Evolutionary conservation across 108 stramenopile species (phyloP), one percentile per base, ranked within the genome.

Genomic region (Nitzschia palea): DNA sequence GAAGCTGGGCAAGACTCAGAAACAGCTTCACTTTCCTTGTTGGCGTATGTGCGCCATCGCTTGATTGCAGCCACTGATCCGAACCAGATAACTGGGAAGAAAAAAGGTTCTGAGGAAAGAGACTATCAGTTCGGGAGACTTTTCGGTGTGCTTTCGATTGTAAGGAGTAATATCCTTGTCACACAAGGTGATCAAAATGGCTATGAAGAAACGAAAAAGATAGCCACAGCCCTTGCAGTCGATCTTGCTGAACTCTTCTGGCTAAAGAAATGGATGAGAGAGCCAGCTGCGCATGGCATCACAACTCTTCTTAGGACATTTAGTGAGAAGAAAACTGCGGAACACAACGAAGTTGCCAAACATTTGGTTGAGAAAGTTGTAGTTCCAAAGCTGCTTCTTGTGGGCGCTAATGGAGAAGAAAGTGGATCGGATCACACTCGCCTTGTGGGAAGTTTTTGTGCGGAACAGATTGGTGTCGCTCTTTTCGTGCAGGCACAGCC

Each of bases 91-190:
- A 58, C 62, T 33, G 84, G 83, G 12, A 83, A 81, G 70, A 79
- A 83, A 62, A 93, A 88, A 67, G 86, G 85, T 12, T 82, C 86
- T 31, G 89, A 94, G 70, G 86, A 87, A 69, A 69, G 89, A 15
- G 92, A 94, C 59, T 79, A 90, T 76, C 74, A 80, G 12, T 94
- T 90, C 78, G 92, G 89, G 23, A 64, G 89, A 52, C 51, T 94
- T 44, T 94, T 94, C 83, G 92, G 92, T 17, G 82, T 94, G 53
- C 71, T 88, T 44, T 80, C 80, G 8, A 65, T 94, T 34, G 77
- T 84, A 17, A 70, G 88, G 31, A 90, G 89, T 70, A 81, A 82
- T 4, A 83, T 89, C 27, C 76, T 85, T 3, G 53, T 73, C 26
- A 28, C 67, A 20, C 23, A 58, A 9, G 35, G 22, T 42, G 6